Evolutionary conservation across 108 stramenopile species (phyloP), one percentile per base, ranked within the genome.

Genomic region (Cyclostephanos tholiformis): DNA sequence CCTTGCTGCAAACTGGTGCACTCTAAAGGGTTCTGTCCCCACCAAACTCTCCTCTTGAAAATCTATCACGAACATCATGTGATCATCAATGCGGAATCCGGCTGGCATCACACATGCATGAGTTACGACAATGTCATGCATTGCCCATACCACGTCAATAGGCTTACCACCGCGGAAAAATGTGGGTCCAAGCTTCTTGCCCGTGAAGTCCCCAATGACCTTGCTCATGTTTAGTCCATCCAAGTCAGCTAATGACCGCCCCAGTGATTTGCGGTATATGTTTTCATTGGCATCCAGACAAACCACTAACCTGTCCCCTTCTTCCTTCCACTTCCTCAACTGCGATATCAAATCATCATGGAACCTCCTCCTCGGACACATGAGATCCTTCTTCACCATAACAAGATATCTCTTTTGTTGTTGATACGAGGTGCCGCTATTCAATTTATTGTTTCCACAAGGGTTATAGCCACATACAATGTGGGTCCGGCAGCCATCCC

Each of bases 121-220:
- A n/a, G n/a, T n/a, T n/a, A n/a, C n/a, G n/a, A n/a, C n/a, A n/a
- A n/a, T n/a, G n/a, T 66, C 72, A 1, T 6, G 16, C 0, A 64
- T 73, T 5, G 72, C 65, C 65, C 63, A 73, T 0, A 67, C 13
- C 0, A 44, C 72, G 55, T 73, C 72, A 2, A 73, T 53, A 0
- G 52, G 52, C 8, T 53, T 53, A 1, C 19, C 19, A 6, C 52
- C 52, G 7, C 52, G 52, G 52, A 53, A 53, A 19, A 25, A 53
- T 1, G 52, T 53, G 19, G 52, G 6, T 1, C 52, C 52, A 1
- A 53, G 1, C n/a, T 8, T 17, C 8, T 53, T 4, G 8, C 19
- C 19, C 25, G 52, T 53, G n/a, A 53, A 53, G 6, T 9, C 52
- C 25, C 52, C 52, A 53, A 53, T 19, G 4, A 53, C 52, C 52